Evolutionary conservation across 2,329 filamentous ascomycete species (phyloP).

Genomic region (Sclerotiophoma versabilis): DNA sequence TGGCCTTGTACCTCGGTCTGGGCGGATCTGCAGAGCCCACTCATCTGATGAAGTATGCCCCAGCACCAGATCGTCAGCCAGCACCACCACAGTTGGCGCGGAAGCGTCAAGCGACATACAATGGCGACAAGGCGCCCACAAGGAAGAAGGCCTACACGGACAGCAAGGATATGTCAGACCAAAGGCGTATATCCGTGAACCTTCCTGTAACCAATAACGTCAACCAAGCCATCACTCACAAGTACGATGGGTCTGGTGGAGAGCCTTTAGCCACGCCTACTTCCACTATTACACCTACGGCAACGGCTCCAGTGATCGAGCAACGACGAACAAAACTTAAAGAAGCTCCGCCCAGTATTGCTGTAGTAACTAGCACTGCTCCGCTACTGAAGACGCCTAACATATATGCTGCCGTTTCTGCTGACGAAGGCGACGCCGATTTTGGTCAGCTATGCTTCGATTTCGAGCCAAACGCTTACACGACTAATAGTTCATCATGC

Average conservation of each 20-base stretch:
- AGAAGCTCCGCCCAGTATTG: background rate
- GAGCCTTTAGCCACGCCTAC: background rate
- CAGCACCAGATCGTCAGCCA: background rate
- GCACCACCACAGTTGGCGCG: slow-evolving; percentile 8
- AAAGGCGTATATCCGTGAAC: slow-evolving; percentile 18
- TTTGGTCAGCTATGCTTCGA: slow-evolving; percentile 12
- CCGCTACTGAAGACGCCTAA: background rate
- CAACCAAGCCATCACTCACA: background rate
- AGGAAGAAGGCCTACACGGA: background rate
- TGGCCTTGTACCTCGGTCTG: slow-evolving; percentile 41
- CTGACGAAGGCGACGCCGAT: background rate
- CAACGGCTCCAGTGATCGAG: background rate
- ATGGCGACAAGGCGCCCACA: background rate
- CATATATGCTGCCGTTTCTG: background rate
- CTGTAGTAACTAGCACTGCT: background rate
- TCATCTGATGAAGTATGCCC: slow-evolving; percentile 27
- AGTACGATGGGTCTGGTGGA: background rate
- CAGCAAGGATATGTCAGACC: slow-evolving; percentile 6
- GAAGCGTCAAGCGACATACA: slow-evolving; percentile 22
- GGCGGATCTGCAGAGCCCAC: slow-evolving; percentile 25
- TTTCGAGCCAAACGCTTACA: background rate
- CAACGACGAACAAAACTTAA: background rate
- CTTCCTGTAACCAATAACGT: background rate
- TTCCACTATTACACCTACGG: background rate
- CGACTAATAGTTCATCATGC: background rate